Evolutionary conservation across 2,329 filamentous ascomycete species (phyloP).

Genomic region (Ophiosphaerella herpotricha): DNA sequence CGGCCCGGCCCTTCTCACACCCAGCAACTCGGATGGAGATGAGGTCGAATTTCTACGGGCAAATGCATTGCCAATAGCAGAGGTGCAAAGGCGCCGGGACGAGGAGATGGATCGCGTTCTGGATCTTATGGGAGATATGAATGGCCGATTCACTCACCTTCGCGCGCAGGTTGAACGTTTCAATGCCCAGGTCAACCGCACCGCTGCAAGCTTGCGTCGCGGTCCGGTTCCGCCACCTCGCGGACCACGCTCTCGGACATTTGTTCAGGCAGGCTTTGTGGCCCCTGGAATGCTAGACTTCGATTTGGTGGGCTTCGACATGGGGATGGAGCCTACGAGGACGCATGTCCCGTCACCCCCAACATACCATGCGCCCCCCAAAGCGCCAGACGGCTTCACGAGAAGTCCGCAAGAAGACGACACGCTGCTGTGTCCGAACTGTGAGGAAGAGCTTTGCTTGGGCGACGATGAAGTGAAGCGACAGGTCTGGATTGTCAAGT

Average conservation of each 20-base stretch:
- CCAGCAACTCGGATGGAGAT: conserved; percentile 26
- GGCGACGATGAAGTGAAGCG: conserved; percentile 71
- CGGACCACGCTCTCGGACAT: conserved; percentile 10
- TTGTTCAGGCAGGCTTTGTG: conserved; percentile 30
- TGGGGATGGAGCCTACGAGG: conserved; percentile 39
- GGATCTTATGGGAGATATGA: conserved; percentile 22
- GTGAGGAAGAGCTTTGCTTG: conserved; percentile 79
- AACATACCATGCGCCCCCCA: conserved; percentile 66
- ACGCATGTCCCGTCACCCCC: conserved; percentile 36
- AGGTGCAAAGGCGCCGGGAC: conserved; percentile 17
- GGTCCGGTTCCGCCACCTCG: conserved; percentile 22
- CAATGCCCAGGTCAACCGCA: conserved; percentile 21
- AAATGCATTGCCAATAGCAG: conserved; percentile 26
- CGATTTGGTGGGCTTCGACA: conserved; percentile 49
- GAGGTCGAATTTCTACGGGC: conserved; percentile 38
- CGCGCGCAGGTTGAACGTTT: conserved; percentile 27
- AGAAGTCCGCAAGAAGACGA: conserved; percentile 73
- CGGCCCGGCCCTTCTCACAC: neutral
- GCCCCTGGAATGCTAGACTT: conserved; percentile 45
- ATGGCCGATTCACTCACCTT: conserved; percentile 24
- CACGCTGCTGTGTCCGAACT: conserved; percentile 82
- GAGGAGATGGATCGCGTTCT: conserved; percentile 24
- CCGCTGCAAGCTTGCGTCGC: conserved; percentile 14
- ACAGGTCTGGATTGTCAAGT: conserved; percentile 90
- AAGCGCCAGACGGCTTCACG: conserved; percentile 77